Evolutionary conservation across 768 basidiomycete genomes (phyloP).

Genomic region (Panaeolus papilionaceus): DNA sequence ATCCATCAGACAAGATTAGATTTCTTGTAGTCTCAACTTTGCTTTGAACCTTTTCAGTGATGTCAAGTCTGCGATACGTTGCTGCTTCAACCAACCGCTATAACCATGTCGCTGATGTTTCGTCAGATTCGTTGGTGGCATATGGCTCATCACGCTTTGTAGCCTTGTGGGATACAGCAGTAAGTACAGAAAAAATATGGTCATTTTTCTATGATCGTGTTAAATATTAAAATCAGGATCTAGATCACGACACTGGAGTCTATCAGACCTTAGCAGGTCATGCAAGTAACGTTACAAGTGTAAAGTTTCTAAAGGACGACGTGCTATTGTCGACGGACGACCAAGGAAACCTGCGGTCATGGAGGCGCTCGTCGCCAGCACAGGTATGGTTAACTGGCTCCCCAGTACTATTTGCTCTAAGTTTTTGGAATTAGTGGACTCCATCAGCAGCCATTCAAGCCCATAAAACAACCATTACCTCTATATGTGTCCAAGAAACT

Average conservation of each 20-base stretch:
- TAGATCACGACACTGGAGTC: conserved; percentile 66
- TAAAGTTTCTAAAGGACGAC: conserved; percentile 65
- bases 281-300: conserved; percentile 73
- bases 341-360: conserved; percentile 67
- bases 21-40: conserved; percentile 9
- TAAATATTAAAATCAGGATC: conserved; percentile 16
- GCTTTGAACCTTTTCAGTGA: conserved; percentile 18
- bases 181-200: conserved; percentile 28
- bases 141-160: conserved; percentile 55
- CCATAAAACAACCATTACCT: conserved; percentile 74
- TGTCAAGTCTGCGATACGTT: conserved; percentile 43
- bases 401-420: neutral
- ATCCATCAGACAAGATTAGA: conserved; percentile 15
- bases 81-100: conserved; percentile 56
- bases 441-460: conserved; percentile 51
- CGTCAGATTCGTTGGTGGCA: conserved; percentile 45
- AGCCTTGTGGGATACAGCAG: conserved; percentile 51
- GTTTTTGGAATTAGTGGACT: conserved; percentile 59
- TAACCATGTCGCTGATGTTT: conserved; percentile 54
- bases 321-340: conserved; percentile 78
- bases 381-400: conserved; percentile 35
- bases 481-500: conserved; percentile 57
- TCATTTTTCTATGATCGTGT: conserved; percentile 14
- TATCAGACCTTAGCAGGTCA: conserved; percentile 79
- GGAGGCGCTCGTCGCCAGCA: conserved; percentile 52